Evolutionary conservation across 2,329 filamentous ascomycete species (phyloP).

Genomic region (Alternaria hordeiaustralica): DNA sequence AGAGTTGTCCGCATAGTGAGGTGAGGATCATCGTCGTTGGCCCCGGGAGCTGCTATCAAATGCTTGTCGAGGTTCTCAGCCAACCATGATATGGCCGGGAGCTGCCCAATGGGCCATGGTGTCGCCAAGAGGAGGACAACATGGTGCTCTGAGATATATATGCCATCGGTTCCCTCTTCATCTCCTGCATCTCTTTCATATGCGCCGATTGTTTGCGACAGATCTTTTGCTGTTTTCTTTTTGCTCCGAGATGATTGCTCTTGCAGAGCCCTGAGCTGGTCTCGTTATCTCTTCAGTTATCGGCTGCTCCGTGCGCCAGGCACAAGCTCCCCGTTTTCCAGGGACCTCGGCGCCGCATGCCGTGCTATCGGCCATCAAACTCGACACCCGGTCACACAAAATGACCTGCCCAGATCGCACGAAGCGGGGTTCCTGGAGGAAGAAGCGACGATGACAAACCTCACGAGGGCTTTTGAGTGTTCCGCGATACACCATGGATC

Average conservation of each 20-base stretch:
- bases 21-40: too few relatives aligned
- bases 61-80: neutral
- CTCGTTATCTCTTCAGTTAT: neutral
- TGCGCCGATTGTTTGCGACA: neutral
- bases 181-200: neutral
- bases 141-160: constrained; percentile 1
- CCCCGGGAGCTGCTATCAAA: neutral
- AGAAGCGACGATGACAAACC: neutral
- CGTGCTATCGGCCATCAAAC: neutral
- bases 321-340: neutral
- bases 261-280: neutral
- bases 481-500: neutral
- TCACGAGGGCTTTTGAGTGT: neutral
- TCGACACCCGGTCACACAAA: neutral
- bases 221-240: neutral
- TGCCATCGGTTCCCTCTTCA: neutral
- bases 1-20: neutral
- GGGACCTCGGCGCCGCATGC: neutral
- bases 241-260: neutral
- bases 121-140: constrained; percentile 1
- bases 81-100: neutral
- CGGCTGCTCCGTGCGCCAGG: neutral
- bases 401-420: neutral
- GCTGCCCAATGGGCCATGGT: neutral
- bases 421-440: neutral